Base-by-base conservation (phyloP, 257 asterid species). In the Solanum virginianum region DNA sequence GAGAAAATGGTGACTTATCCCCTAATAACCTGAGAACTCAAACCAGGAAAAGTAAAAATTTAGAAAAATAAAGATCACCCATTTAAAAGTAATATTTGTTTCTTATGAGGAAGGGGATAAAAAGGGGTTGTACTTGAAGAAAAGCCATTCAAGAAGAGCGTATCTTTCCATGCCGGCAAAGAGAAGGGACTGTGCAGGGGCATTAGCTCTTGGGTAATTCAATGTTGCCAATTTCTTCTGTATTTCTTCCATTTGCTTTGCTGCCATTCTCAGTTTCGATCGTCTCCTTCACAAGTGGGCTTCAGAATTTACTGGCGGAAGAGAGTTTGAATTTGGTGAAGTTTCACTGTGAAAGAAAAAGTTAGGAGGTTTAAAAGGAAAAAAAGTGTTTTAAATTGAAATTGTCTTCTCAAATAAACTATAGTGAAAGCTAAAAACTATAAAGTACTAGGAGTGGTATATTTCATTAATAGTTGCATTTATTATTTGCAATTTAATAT, bases 121-220 rank as follows among this genome's bases (percentile, higher is more conserved):
- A 24, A 22, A 18, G 20, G 47, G 71, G 18, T 11, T 36, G 32
- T 63, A 96, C 99, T 96, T 96, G 94, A 96, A 96, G 92, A 96
- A 95, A 80, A 96, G 98, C 98, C 98, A 96, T 86, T 96, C 99
- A 22, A 96, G 98, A 85, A 96, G 98, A 79, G 99, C 99, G 62
- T 96, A 95, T 82, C 99, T 97, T 80, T 96, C 99, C 98, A 95
- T 93, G 97, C 98, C 98, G 89, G 98, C 99, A 57, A 94, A 96
- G 89, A 96, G 98, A 56, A 96, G 97, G 4, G 99, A 94, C 88
- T 96, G 99, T 22, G 98, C 93, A 63, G 99, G 97, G 9, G 97
- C 97, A 89, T 93, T 93, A 20, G 98, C 93, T 91, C 98, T 93
- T 17, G 95, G 90, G 90, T 95, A 96, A 85, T 90, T 91, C 91